phyloP scores from a whole-genome alignment of 345 rosid genomes.

The Linum lewisii region DNA sequence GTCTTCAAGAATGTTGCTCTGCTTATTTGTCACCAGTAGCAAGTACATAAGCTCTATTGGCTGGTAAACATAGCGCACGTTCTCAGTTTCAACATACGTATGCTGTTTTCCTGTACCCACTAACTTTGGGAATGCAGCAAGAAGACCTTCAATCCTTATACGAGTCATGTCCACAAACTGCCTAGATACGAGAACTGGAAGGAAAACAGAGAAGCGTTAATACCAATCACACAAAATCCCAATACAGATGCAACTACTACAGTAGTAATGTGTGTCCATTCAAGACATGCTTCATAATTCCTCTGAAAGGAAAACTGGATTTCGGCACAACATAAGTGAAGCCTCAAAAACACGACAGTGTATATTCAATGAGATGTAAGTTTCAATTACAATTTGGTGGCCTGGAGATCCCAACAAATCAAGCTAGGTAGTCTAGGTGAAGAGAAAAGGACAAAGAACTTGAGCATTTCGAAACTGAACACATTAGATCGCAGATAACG shows the following conservation, averaged over 20 bases:
- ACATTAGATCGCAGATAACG: slow-evolving; percentile 3
- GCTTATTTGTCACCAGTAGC: slow-evolving; percentile 92
- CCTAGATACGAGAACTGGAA: slow-evolving; percentile 85
- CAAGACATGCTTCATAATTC: no score
- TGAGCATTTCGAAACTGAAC: neutral
- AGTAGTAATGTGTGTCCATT: no score
- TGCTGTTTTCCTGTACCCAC: slow-evolving; percentile 96
- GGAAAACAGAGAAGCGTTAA: slow-evolving; percentile 5
- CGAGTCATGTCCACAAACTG: slow-evolving; percentile 98
- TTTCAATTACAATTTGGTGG: neutral
- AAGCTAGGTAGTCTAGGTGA: no score
- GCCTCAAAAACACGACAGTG: neutral
- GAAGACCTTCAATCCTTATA: slow-evolving; percentile 90
- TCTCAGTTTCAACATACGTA: slow-evolving; percentile 92
- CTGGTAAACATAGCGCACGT: slow-evolving; percentile 97
- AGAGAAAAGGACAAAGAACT: no score
- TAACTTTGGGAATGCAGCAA: slow-evolving; percentile 99
- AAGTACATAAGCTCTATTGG: slow-evolving; percentile 83
- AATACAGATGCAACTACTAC: no score
- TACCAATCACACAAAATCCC: slow-evolving; percentile 12
- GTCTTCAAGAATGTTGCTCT: slow-evolving; percentile 97
- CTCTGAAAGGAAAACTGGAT: no score
- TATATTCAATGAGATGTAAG: no score
- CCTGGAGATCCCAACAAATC: neutral
- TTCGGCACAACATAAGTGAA: neutral